Base-by-base conservation (phyloP, 352 stramenopile genomes). In the Globisporangium splendens region DNA sequence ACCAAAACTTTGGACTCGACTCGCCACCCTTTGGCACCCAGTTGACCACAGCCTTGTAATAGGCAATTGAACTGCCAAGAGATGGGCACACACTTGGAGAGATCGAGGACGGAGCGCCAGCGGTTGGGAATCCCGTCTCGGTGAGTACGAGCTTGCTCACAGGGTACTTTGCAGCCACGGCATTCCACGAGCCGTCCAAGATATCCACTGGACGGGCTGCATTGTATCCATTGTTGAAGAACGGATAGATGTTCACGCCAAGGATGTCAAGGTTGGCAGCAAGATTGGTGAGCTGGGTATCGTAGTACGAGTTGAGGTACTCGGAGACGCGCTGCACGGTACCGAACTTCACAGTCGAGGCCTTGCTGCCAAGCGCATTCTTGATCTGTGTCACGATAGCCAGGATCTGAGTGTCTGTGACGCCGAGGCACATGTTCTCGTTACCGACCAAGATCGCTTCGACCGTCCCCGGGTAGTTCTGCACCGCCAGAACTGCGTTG, bases 1-100 rank as follows among this genome's bases (percentile, higher is more conserved):
- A 86, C 73, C 75, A 86, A 61, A 88, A 88, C 56, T 65, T 76
- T 31, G 50, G 56, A n/a, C 11, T 54, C 44, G 47, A 28, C 21
- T n/a, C 41, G 18, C 39, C 48, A 13, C 63, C 60, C 0, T 31
- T 41, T 4, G 66, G 62, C 10, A 43, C 62, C 67, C 70, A 79
- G 14, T 64, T n/a, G 38, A 31, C 39, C 15, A 75, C 55, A 7
- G 64, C 61, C 0, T 67, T 61, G 65, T 66, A 75, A 50, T 73
- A 77, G 21, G 46, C 46, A 22, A 54, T 51, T 38, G 66, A 48
- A 11, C 55, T 59, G 5, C 8, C 33, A 41, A 56, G 18, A 17
- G 50, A 68, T 51, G 56, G 49, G 8, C 15, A 44, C 43, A 43
- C 49, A 42, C 8, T 14, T 15, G 17, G 63, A 13, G 21, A 56